A percentile compares a stretch with the other conserved stretches of the same genome.
phyloP scores from a whole-genome alignment of 495 filamentous ascomycete species.

The Aspergillus homomorphus region DNA sequence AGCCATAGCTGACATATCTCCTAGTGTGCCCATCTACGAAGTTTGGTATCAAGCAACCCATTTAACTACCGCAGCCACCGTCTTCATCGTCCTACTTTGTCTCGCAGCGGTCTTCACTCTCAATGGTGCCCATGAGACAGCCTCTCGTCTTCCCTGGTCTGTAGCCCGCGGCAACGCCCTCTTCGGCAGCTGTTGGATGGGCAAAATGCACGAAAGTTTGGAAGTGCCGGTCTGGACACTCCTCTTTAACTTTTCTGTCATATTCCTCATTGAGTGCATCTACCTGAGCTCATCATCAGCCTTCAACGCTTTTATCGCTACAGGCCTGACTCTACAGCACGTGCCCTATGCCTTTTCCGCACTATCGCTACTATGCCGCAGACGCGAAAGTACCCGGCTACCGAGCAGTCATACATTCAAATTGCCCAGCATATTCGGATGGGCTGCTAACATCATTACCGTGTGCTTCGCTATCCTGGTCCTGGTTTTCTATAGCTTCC shows the following conservation, averaged over 20 bases:
- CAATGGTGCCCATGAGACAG: constrained; percentile 24
- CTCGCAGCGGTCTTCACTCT: constrained; percentile 24
- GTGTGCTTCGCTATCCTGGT: neutral
- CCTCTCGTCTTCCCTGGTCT: neutral
- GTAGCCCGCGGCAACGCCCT: constrained; percentile 35
- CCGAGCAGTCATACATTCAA: neutral
- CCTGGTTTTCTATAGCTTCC: neutral
- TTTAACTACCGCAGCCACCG: constrained; percentile 21
- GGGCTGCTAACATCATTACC: neutral
- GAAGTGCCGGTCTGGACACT: constrained; percentile 24
- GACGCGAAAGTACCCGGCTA: neutral
- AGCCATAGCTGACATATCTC: neutral
- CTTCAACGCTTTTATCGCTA: constrained; percentile 22
- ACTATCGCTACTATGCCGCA: constrained; percentile 14
- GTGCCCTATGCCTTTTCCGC: constrained; percentile 19
- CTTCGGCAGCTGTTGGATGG: constrained; percentile 18
- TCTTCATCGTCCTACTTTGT: constrained; percentile 24
- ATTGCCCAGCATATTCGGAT: neutral
- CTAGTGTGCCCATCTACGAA: constrained; percentile 19
- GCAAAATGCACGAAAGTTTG: constrained; percentile 17
- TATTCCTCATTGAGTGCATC: constrained; percentile 28
- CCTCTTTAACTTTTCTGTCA: constrained; percentile 17
- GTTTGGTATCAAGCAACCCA: constrained; percentile 28
- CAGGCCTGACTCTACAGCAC: constrained; percentile 20
- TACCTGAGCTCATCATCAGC: constrained; percentile 26